phyloP scores from a whole-genome alignment of 371 early-diverging fungal species.

The Nematocida major region DNA sequence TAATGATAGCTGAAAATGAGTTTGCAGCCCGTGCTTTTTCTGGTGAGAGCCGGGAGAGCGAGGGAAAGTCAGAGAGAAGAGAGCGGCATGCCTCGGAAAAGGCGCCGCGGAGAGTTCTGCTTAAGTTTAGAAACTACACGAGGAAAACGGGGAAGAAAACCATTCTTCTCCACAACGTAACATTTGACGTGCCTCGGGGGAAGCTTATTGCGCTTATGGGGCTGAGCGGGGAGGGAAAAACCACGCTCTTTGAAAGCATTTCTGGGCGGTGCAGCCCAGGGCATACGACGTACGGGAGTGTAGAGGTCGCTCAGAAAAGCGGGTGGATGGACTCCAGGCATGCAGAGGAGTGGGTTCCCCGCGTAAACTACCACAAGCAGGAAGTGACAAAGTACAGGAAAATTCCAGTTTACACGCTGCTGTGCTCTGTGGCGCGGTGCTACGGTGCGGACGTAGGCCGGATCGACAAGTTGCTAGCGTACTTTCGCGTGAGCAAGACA shows the following conservation, averaged over 20 bases:
- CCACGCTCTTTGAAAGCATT: slow-evolving; percentile 12
- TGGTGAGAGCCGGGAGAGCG: background rate
- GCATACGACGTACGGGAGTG: slow-evolving; percentile 9
- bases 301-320: background rate
- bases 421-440: slow-evolving; percentile 2
- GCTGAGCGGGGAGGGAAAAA: slow-evolving; percentile 12
- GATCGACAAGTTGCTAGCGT: background rate
- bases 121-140: slow-evolving; percentile 10
- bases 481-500: slow-evolving; percentile 17
- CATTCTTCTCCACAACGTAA: background rate
- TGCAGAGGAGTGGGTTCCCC: background rate
- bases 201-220: slow-evolving; percentile 20
- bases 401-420: background rate
- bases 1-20: too few species aligned
- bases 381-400: slow-evolving; percentile 2
- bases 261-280: background rate
- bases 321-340: background rate
- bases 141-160: slow-evolving; percentile 15
- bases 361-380: slow-evolving; percentile 12
- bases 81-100: background rate
- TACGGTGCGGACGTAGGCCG: background rate
- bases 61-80: background rate
- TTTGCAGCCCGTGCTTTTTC: too few species aligned
- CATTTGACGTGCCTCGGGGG: background rate
- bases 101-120: background rate